These are phyloP conservation scores for Solanum hybrid DNA, from an alignment of 305 asterid genomes.

Conservation along the genomic window DNA sequence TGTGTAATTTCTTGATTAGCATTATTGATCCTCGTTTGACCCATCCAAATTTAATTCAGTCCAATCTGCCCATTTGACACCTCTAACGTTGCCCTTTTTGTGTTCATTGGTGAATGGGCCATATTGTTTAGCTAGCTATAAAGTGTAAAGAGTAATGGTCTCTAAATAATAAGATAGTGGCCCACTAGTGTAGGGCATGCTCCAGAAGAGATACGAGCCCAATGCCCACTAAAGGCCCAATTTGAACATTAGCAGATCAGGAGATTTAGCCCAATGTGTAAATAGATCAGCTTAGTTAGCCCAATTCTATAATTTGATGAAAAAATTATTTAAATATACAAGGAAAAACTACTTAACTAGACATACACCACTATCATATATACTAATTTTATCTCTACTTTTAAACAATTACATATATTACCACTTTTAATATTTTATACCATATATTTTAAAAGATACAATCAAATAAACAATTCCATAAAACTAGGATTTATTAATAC, in stretches of 20 bases:
- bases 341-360: no score
- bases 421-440: no score
- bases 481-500: no score
- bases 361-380: no score
- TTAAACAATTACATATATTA: no score
- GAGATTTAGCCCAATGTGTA: not conserved
- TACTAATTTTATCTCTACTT: no score
- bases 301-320: not conserved
- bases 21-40: not conserved
- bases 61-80: not conserved
- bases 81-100: not conserved
- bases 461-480: no score
- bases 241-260: not conserved
- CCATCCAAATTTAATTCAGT: not conserved
- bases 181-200: not conserved
- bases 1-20: not conserved
- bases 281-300: not conserved
- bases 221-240: not conserved
- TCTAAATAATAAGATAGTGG: not conserved
- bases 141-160: not conserved
- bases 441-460: no score
- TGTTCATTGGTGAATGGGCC: not conserved
- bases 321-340: not conserved
- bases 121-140: not conserved
- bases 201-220: not conserved